Base-by-base conservation (phyloP, 2,329 filamentous ascomycete species). In the Alternaria sp. region DNA sequence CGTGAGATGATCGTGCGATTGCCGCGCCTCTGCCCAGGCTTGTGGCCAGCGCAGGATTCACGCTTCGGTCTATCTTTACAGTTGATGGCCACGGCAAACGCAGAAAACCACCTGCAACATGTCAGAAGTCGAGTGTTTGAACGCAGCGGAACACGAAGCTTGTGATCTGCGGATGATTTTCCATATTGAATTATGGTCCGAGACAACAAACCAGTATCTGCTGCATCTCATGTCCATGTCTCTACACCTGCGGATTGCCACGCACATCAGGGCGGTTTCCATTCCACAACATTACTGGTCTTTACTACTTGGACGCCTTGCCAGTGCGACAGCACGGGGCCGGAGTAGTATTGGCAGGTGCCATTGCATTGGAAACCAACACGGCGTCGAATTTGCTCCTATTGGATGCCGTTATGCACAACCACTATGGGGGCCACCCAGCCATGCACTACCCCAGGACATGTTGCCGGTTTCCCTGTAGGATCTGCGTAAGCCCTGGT, bases 361-460 rank as follows among this genome's bases (percentile, higher is more conserved):
- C 57, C 61, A 66, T 46, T 46, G n/a, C 59, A 50, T 30, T 59
- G 61, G 55, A 51, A 43, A 54, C 28, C 43, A 49, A 61, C 40
- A 25, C 49, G 46, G n/a, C 52, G 40, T 58, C 52, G 23, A 58
- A 12, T 26, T 17, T 45, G 15, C 40, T 11, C 40, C 54, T 19
- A 66, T 68, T 68, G 63, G 65, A 61, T 15, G 19, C 21, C 17
- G 21, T 58, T 59, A 36, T 66, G 59, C 59, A 65, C 40, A 57
- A 40, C 58, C 32, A 70, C 66, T 60, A 67, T 67, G 51, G 58
- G 40, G 50, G 30, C 57, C 57, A 50, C 28, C 50, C 56, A 66
- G 40, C 65, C 70, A 64, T 70, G 71, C 66, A 54, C 59, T 69
- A 73, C 74, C 67, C 73, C 67, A 69, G 72, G 64, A 65, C 69